Conservation (phyloP, 495 filamentous ascomycete genomes). For the Penicillium turbatum region DNA sequence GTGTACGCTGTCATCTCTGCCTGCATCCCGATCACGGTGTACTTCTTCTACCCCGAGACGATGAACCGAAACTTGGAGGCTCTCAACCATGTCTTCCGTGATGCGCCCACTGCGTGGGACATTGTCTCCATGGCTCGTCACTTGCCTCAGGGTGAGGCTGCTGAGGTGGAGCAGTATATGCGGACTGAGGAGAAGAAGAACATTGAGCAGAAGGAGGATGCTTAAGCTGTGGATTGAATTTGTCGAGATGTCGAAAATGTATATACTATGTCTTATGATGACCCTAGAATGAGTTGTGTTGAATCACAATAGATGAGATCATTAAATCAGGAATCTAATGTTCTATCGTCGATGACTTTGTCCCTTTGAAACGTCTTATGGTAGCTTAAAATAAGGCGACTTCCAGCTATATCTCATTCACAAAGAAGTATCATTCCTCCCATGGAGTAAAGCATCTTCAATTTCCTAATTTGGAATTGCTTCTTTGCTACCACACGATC, state of each 20-base stretch:
- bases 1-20: slow-evolving; percentile 43
- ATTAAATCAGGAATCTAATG: not conserved
- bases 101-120: slow-evolving; percentile 16
- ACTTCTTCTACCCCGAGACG: slow-evolving; percentile 61
- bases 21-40: slow-evolving; percentile 42
- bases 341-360: no score
- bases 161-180: slow-evolving; percentile 12
- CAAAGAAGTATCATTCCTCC: no score
- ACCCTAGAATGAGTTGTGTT: not conserved
- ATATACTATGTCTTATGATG: slow-evolving; percentile 6
- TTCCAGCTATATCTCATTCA: no score
- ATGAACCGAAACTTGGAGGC: slow-evolving; percentile 26
- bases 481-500: no score
- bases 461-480: not conserved
- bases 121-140: slow-evolving; percentile 23
- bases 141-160: slow-evolving; percentile 19
- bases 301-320: not conserved
- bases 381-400: no score
- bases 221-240: not conserved
- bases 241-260: not conserved
- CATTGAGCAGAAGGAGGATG: slow-evolving; percentile 13
- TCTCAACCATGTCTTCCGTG: slow-evolving; percentile 19
- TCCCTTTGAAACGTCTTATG: no score
- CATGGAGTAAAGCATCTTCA: not conserved
- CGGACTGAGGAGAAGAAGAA: slow-evolving; percentile 8